phyloP scores from a whole-genome alignment of 2,329 filamentous ascomycete genomes.

The Didymella pinodella region DNA sequence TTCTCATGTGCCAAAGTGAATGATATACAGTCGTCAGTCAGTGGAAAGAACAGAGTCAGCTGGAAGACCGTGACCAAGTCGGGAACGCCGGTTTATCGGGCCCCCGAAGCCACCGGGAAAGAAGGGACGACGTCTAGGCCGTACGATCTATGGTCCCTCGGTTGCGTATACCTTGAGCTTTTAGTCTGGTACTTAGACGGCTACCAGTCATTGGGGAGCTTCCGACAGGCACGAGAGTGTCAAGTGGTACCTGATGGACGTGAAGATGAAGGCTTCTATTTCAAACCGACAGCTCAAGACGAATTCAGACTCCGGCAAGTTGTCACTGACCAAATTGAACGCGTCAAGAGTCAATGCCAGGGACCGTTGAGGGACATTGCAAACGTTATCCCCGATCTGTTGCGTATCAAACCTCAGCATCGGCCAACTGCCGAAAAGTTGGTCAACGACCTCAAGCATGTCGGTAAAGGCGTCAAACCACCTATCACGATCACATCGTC shows the following conservation, averaged over 20 bases:
- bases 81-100: slow-evolving; percentile 6
- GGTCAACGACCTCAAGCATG: too few relatives aligned
- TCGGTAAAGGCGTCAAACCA: too few relatives aligned
- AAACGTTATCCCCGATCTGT: not conserved
- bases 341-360: not conserved
- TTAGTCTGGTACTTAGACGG: slow-evolving; percentile 11
- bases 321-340: not conserved
- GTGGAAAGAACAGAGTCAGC: slow-evolving; percentile 1
- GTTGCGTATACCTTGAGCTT: slow-evolving; percentile 7
- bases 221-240: not conserved
- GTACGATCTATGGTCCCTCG: slow-evolving; percentile 14
- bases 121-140: slow-evolving; percentile 1
- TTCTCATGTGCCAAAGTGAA: slow-evolving; percentile 21
- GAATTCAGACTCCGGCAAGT: not conserved
- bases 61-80: not conserved
- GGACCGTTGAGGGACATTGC: not conserved
- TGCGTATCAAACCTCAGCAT: not conserved
- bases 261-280: slow-evolving; percentile 15
- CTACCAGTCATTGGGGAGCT: not conserved
- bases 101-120: slow-evolving; percentile 1
- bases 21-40: not conserved
- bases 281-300: not conserved
- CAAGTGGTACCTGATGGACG: not conserved
- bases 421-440: not conserved
- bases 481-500: too few relatives aligned